phyloP scores from a whole-genome alignment of 805 yeast species.

The Metschnikowia koreensis region DNA sequence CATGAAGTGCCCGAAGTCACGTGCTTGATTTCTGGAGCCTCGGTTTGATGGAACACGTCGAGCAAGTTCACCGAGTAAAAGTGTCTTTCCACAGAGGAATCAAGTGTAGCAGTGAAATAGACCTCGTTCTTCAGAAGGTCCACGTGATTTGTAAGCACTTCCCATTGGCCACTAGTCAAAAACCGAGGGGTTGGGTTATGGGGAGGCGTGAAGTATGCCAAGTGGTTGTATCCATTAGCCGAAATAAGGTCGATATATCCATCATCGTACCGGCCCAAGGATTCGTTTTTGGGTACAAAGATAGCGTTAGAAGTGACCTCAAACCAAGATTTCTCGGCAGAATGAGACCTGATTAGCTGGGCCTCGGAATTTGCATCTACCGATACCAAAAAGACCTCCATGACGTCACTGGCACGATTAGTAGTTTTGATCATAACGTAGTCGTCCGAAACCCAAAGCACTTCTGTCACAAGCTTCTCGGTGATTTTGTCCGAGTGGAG shows the following conservation, averaged over 20 bases:
- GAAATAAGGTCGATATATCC: conserved; percentile 81
- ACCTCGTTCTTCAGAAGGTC: conserved; percentile 43
- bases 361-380: conserved; percentile 25
- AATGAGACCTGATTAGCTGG: conserved; percentile 40
- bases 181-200: conserved; percentile 44
- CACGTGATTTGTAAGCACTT: conserved; percentile 51
- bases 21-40: conserved; percentile 23
- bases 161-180: conserved; percentile 78
- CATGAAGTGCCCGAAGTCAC: conserved; percentile 49
- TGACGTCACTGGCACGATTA: conserved; percentile 57
- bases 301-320: conserved; percentile 39
- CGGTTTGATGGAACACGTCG: conserved; percentile 40
- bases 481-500: conserved; percentile 11
- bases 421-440: conserved; percentile 57
- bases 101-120: conserved; percentile 70
- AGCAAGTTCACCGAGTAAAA: conserved; percentile 63
- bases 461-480: conserved; percentile 53
- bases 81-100: conserved; percentile 81
- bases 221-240: conserved; percentile 62
- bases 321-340: conserved; percentile 61
- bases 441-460: conserved; percentile 53
- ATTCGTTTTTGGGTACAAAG: conserved; percentile 36
- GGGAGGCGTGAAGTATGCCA: conserved; percentile 82
- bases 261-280: conserved; percentile 36
- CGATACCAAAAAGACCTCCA: conserved; percentile 50